Base-by-base conservation (phyloP, 2,329 filamentous ascomycete genomes). In the Epicoccum sorghinum region DNA sequence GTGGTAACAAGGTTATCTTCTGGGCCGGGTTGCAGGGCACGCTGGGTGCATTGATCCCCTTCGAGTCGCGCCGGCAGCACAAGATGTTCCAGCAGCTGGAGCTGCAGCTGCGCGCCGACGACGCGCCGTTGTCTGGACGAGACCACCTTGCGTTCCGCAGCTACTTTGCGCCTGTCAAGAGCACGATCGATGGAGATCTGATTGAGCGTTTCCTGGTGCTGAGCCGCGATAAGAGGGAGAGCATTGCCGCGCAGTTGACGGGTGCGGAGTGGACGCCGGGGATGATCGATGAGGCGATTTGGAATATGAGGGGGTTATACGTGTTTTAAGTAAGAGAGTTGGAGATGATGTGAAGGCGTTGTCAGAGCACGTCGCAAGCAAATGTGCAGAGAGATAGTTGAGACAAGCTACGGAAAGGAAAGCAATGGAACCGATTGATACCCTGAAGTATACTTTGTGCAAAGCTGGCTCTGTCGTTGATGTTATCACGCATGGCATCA, bases 11-110 rank as follows among this genome's bases (percentile, higher is more conserved):
- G 59, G 86, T 98, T 36, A 79, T 99, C 2, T 82, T 99, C 47
- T 99, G 95, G 95, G 90, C 89, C 61, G 96, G 96, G 18, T 81
- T 99, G 14, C 93, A 97, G 76, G 96, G 95, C 43, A 98, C 95
- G 0, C 86, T 99, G 35, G 95, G 93, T 43, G 91, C 96, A 47
- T 83, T 99, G 42, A 89, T 99, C 41, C 95, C 96, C 0, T 98
- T 99, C 71, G 81, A 92, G 41, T 89, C 88, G 59, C 89, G 96
- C 33, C 93, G 98, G 70, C 93, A 98, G 67, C 90, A 96, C 44
- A 95, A 98, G 74, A 98, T 99, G 78, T 99, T 99, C 84, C 93
- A 97, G 74, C 91, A 86, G 57, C 82, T 99, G 23, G 95, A 99
- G 77, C 87, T 89, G 70, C 90, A 96, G 69, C 82, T 99, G 72